Evolutionary conservation across 345 rosid genomes (phyloP).

Genomic region (Turnera subulata): DNA sequence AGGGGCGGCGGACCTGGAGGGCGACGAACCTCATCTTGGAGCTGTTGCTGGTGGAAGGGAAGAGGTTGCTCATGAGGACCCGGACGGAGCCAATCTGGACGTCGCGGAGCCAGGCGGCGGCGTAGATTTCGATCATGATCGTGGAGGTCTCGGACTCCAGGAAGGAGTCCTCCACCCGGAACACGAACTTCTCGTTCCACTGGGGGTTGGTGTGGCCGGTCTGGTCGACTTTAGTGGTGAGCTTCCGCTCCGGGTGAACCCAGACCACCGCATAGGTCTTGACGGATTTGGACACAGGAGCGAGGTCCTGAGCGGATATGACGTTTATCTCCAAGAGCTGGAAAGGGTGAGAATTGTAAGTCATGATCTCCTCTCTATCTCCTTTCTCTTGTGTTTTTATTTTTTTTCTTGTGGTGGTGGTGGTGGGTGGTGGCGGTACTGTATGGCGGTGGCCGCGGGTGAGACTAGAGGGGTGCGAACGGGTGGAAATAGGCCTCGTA

Average conservation of each 20-base stretch:
- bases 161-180: conserved; percentile 64
- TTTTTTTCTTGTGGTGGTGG: not conserved
- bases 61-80: conserved; percentile 52
- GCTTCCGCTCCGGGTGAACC: conserved; percentile 63
- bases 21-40: conserved; percentile 29
- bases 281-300: conserved; percentile 66
- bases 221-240: conserved; percentile 69
- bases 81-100: conserved; percentile 62
- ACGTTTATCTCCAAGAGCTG: conserved; percentile 69
- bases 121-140: conserved; percentile 70
- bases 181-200: conserved; percentile 89
- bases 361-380: conserved; percentile 6
- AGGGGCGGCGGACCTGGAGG: conserved; percentile 61
- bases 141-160: conserved; percentile 50
- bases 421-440: not conserved
- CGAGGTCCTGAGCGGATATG: conserved; percentile 76
- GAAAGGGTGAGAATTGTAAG: conserved; percentile 24
- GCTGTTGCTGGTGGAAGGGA: conserved; percentile 25
- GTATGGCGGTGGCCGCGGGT: too few relatives aligned
- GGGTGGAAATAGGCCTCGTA: too few relatives aligned
- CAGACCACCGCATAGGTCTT: conserved; percentile 78
- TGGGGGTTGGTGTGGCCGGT: conserved; percentile 55
- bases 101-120: conserved; percentile 84
- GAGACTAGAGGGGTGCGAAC: too few relatives aligned
- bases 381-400: not conserved